These are phyloP conservation scores for Candida parachauliodes DNA, from an alignment of 805 yeast genomes.

Conservation along the genomic window DNA sequence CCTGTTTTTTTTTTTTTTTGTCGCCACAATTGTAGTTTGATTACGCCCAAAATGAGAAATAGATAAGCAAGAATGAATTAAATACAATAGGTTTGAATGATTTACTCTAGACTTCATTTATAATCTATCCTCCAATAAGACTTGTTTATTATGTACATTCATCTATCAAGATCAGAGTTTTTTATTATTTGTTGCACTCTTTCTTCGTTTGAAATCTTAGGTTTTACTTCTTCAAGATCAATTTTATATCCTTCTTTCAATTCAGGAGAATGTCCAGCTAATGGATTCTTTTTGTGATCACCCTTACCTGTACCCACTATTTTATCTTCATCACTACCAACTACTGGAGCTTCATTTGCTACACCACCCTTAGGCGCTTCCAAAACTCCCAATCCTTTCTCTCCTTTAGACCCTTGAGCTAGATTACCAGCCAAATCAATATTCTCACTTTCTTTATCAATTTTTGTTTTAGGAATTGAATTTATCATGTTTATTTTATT, in stretches of 20 bases:
- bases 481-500: slow-evolving; percentile 27
- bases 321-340: slow-evolving; percentile 37
- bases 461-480: slow-evolving; percentile 22
- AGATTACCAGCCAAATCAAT: slow-evolving; percentile 35
- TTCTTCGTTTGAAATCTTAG: slow-evolving; percentile 5
- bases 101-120: too few relatives aligned
- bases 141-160: background rate
- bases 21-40: too few relatives aligned
- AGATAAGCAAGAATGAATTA: too few relatives aligned
- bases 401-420: slow-evolving; percentile 38
- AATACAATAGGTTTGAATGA: too few relatives aligned
- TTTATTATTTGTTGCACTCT: slow-evolving; percentile 8
- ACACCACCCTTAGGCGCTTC: slow-evolving; percentile 47
- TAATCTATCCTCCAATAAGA: too few relatives aligned
- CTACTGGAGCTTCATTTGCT: slow-evolving; percentile 43
- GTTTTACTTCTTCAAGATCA: background rate
- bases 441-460: slow-evolving; percentile 32
- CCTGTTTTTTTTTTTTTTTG: slow-evolving; percentile 7
- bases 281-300: slow-evolving; percentile 7
- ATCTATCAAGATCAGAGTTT: background rate
- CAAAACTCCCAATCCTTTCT: slow-evolving; percentile 34
- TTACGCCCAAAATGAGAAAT: too few relatives aligned
- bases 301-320: slow-evolving; percentile 20
- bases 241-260: slow-evolving; percentile 2
- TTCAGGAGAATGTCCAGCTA: slow-evolving; percentile 6